phyloP scores from a whole-genome alignment of 2,329 filamentous ascomycete genomes.

The Ploettnerulaceae sp. region DNA sequence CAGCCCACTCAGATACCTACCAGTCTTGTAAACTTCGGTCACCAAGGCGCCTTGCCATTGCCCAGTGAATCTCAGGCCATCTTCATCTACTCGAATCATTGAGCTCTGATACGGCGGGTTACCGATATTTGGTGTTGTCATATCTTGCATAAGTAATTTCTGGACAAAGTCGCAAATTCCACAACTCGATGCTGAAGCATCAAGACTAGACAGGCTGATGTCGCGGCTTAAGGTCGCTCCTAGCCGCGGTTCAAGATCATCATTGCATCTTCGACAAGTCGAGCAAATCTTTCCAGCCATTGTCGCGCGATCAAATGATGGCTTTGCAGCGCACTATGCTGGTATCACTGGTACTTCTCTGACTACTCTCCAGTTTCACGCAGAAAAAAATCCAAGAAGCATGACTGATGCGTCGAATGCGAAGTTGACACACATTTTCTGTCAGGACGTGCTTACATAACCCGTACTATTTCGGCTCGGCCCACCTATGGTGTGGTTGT shows the following conservation, averaged over 20 bases:
- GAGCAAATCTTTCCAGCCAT: too few species aligned
- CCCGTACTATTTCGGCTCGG: too few species aligned
- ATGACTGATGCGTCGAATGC: too few species aligned
- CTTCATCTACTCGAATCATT: constrained; percentile 3
- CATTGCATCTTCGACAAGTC: not conserved
- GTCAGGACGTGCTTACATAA: too few species aligned
- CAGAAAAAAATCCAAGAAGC: too few species aligned
- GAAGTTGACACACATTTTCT: too few species aligned
- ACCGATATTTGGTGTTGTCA: not conserved
- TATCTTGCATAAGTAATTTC: not conserved
- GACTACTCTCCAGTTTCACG: too few species aligned
- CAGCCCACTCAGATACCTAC: too few species aligned
- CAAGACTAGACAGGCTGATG: constrained; percentile 6
- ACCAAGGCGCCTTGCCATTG: constrained; percentile 10
- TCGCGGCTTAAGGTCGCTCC: not conserved
- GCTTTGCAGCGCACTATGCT: too few species aligned
- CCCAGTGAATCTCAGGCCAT: constrained; percentile 9
- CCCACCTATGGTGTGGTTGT: too few species aligned
- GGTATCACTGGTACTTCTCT: too few species aligned
- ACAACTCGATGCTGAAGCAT: constrained; percentile 1
- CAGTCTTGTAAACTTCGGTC: constrained; percentile 1
- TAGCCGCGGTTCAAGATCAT: not conserved
- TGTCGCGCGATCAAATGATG: too few species aligned
- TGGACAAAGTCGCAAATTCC: constrained; percentile 6
- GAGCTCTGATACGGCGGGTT: not conserved